Evolutionary conservation across 768 basidiomycete genomes (phyloP), one percentile per base, ranked within the genome.

Genomic region (Xerocomellus chrysenteron): DNA sequence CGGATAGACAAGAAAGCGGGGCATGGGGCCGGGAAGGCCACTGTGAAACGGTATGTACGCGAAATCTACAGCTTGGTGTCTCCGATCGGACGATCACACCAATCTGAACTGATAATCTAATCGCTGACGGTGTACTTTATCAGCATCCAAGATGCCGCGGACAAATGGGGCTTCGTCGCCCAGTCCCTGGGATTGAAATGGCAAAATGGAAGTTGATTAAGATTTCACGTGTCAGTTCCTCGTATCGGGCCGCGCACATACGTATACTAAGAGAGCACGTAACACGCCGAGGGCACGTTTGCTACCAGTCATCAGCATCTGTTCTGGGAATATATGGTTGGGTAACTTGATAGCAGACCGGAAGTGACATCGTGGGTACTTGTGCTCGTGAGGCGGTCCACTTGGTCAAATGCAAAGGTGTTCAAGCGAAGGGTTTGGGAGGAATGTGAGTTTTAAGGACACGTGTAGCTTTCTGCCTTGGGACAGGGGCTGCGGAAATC

Each of bases 391-490:
- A 21, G 32, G 36, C 5, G 40, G 17, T 12, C 21, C 36, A 32
- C 6, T n/a, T 44, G 13, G 26, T 33, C 8, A 3, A 3, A 21
- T 50, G 40, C 33, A 9, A 28, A 19, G 26, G 40, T 24, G 17
- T n/a, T 68, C 58, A 61, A 40, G 51, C 24, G 9, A 21, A 48
- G 11, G 43, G 14, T 26, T 55, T 60, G 24, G 62, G 49, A 43
- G 35, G 66, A 54, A 98, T 90, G 43, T 88, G 88, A 17, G 87
- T 92, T 73, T 95, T 98, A 54, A 98, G 78, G 2, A 92, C 78
- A 24, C 96, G 82, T 56, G 90, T 90, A 4, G 81, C 77, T 68
- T 98, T 98, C 33, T 87, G 89, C 68, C 85, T 88, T n/a, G 96
- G 96, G 24, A 83, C 76, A 3, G 96, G 96, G 3, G 96, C 96